Conservation (phyloP, 73 alveolate genomes). For the Durusdinium trenchii region DNA sequence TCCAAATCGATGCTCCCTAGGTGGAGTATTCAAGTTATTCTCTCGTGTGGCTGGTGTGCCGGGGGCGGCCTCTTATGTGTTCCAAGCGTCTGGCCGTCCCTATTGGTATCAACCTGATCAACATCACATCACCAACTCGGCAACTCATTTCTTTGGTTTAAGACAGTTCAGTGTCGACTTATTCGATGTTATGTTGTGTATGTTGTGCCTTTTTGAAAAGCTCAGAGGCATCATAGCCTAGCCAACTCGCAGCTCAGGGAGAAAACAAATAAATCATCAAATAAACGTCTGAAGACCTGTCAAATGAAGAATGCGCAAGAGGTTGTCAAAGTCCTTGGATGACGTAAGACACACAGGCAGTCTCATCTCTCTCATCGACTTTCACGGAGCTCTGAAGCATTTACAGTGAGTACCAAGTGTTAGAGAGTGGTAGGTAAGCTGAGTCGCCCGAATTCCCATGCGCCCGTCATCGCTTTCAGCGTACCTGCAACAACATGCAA, state of each 20-base stretch:
- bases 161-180: background rate
- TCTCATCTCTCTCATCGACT: background rate
- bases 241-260: background rate
- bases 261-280: background rate
- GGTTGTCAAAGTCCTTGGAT: slow-evolving; percentile 61
- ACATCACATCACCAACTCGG: background rate
- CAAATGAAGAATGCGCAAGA: slow-evolving; percentile 78
- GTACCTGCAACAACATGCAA: background rate
- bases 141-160: background rate
- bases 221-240: slow-evolving; percentile 67
- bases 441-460: slow-evolving; percentile 24
- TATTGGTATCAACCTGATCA: slow-evolving; percentile 28
- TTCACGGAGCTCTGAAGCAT: background rate
- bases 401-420: background rate
- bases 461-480: slow-evolving; percentile 62
- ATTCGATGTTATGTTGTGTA: background rate
- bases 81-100: slow-evolving; percentile 40
- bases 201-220: slow-evolving; percentile 30
- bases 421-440: background rate
- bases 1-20: slow-evolving; percentile 68
- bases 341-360: background rate
- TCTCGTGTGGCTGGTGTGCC: no score
- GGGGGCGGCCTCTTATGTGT: background rate
- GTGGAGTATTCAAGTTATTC: background rate
- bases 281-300: background rate